Percentiles rank a stretch among this genome's conserved stretches.
phyloP scores from a whole-genome alignment of 345 rosid genomes.

The Eucalyptus polybractea region DNA sequence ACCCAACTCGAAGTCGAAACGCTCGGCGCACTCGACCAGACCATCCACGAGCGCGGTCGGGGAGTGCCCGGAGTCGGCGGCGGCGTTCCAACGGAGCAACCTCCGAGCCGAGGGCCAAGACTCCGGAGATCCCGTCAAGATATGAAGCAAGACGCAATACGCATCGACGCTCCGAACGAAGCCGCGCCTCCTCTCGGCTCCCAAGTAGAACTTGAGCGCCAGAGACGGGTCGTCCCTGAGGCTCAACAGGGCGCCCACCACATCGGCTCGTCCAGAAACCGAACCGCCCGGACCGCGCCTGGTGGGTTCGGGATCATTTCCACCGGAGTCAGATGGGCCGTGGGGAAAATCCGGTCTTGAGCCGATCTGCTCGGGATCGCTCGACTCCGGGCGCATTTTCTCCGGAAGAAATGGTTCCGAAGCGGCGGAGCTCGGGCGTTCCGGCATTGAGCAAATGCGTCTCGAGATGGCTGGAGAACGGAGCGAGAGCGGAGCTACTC shows the following conservation, averaged over 20 bases:
- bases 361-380: not conserved
- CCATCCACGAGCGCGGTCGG: slow-evolving; percentile 21
- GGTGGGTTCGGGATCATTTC: not conserved
- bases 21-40: slow-evolving; percentile 21
- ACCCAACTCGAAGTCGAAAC: slow-evolving; percentile 28
- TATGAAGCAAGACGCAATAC: slow-evolving; percentile 47
- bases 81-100: slow-evolving; percentile 22
- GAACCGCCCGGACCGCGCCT: not conserved
- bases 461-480: slow-evolving; percentile 7
- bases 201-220: slow-evolving; percentile 30
- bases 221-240: slow-evolving; percentile 21
- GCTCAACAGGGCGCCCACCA: slow-evolving; percentile 28
- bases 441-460: slow-evolving; percentile 27
- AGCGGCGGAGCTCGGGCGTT: not conserved
- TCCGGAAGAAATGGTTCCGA: not conserved
- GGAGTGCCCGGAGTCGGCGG: slow-evolving; percentile 17
- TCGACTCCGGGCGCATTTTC: not conserved
- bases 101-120: slow-evolving; percentile 12
- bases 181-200: slow-evolving; percentile 14
- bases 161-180: slow-evolving; percentile 17
- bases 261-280: slow-evolving; percentile 1
- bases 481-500: not conserved
- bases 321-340: not conserved
- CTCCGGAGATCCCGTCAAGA: slow-evolving; percentile 19
- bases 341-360: not conserved